Evolutionary conservation across 441 rosid species (phyloP).

Genomic region (Macaranga tanarius): DNA sequence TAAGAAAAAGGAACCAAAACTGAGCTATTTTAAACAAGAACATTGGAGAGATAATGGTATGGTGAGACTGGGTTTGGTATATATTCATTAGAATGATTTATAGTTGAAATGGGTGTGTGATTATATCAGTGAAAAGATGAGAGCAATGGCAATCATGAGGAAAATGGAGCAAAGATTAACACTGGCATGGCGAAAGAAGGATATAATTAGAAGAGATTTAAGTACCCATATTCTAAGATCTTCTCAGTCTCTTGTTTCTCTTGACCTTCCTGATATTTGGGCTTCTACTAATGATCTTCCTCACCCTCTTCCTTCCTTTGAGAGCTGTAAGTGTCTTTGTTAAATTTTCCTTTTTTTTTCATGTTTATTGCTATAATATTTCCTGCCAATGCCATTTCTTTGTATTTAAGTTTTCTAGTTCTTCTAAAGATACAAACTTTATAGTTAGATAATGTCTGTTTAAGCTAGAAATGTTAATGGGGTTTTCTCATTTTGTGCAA

Average conservation of each 20-base stretch:
- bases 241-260: conserved; percentile 68
- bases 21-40: too few relatives aligned
- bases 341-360: background rate
- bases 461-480: background rate
- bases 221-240: conserved; percentile 51
- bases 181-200: background rate
- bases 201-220: background rate
- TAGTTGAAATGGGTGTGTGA: background rate
- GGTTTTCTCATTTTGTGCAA: background rate
- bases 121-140: background rate
- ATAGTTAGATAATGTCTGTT: background rate
- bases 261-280: conserved; percentile 82
- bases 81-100: background rate
- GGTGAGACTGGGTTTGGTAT: background rate
- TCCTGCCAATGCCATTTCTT: background rate
- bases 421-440: background rate
- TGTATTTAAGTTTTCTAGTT: too few relatives aligned
- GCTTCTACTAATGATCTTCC: conserved; percentile 23
- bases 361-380: background rate
- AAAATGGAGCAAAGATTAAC: background rate
- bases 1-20: too few relatives aligned
- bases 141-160: background rate
- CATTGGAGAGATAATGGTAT: background rate
- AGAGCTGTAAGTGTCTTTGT: conserved; percentile 31
- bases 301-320: conserved; percentile 27